Conservation (phyloP, 1,284 basidiomycete genomes). For the Trichosporon sp. region DNA sequence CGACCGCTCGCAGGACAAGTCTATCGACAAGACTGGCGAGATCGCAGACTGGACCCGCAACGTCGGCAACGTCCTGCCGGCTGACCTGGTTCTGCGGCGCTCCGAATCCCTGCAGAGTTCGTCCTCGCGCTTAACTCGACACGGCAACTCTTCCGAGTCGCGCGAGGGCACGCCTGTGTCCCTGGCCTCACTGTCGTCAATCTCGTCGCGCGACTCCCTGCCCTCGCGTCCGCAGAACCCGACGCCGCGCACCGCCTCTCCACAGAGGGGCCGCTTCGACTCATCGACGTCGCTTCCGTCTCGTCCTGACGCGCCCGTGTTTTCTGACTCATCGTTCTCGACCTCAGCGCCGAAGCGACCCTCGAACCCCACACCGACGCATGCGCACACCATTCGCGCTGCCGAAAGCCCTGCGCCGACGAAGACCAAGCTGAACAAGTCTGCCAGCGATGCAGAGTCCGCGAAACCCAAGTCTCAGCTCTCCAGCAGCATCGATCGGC, state of each 20-base stretch:
- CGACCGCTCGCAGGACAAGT: neutral
- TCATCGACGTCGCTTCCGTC: neutral
- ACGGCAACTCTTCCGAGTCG: neutral
- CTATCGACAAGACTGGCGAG: neutral
- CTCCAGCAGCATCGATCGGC: neutral
- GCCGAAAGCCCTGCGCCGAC: neutral
- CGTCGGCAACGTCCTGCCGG: neutral
- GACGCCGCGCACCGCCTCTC: slow-evolving; percentile 4
- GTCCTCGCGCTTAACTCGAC: neutral
- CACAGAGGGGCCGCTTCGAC: neutral
- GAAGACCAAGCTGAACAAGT: neutral
- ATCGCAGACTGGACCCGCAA: slow-evolving; percentile 6
- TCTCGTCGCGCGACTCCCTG: neutral
- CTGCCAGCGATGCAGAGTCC: neutral
- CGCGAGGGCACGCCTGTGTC: neutral
- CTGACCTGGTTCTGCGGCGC: neutral
- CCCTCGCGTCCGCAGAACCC: slow-evolving; percentile 4
- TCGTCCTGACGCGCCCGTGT: neutral
- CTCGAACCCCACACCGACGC: slow-evolving; percentile 95
- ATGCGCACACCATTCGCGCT: slow-evolving; percentile 56
- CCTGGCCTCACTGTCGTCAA: neutral
- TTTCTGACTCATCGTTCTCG: neutral
- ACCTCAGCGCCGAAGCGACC: slow-evolving; percentile 73
- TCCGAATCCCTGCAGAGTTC: slow-evolving; percentile 1
- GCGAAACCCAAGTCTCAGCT: neutral